phyloP scores from a whole-genome alignment of 208 protist species.

The Crithidia acanthocephali region DNA sequence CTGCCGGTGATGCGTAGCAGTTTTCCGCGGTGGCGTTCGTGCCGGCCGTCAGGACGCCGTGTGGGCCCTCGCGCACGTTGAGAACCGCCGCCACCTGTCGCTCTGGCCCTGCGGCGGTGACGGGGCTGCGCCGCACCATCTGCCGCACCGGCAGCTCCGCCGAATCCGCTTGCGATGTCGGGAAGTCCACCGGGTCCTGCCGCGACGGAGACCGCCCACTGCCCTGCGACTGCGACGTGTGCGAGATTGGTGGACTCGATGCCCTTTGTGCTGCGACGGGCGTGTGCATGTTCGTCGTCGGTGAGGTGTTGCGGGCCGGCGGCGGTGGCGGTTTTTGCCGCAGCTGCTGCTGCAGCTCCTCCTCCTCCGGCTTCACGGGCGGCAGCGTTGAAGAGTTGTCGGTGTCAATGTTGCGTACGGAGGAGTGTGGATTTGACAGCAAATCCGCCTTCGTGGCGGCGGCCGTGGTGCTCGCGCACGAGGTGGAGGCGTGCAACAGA shows the following conservation, averaged over 20 bases:
- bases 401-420: not conserved
- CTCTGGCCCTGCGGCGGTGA: not conserved
- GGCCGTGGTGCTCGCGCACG: not conserved
- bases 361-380: not conserved
- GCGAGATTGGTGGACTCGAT: too few relatives aligned
- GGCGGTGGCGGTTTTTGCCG: too few relatives aligned
- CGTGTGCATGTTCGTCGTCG: too few relatives aligned
- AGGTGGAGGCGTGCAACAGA: not conserved
- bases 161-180: not conserved
- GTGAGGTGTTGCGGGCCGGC: not conserved
- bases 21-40: not conserved
- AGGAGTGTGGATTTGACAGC: not conserved
- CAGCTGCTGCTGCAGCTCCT: not conserved
- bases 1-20: not conserved
- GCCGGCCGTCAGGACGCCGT: not conserved
- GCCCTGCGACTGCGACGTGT: too few relatives aligned
- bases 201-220: not conserved
- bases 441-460: not conserved
- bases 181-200: not conserved
- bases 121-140: not conserved
- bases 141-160: not conserved
- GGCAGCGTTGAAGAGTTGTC: conserved; percentile 5
- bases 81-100: not conserved
- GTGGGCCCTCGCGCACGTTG: not conserved
- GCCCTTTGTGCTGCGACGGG: too few relatives aligned